Evolutionary conservation across 768 basidiomycete genomes (phyloP).

Genomic region (Rossbeevera mucosa): DNA sequence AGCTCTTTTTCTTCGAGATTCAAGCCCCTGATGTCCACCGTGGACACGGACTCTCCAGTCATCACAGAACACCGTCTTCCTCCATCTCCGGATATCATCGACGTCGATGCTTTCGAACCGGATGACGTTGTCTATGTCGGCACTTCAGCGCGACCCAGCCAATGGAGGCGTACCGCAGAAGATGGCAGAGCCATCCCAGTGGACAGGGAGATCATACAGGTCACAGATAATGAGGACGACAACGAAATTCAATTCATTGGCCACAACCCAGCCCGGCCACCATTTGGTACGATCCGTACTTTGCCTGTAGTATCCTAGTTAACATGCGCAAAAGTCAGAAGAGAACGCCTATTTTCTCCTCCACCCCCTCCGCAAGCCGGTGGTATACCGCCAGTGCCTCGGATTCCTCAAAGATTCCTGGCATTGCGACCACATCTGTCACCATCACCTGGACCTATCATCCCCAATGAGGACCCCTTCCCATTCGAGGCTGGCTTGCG

Average conservation of each 20-base stretch:
- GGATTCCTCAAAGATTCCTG: slow-evolving; percentile 37
- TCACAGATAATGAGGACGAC: slow-evolving; percentile 42
- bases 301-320: background rate
- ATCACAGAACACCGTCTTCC: slow-evolving; percentile 12
- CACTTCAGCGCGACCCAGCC: slow-evolving; percentile 22
- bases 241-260: slow-evolving; percentile 26
- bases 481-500: slow-evolving; percentile 42
- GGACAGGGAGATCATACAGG: slow-evolving; percentile 27
- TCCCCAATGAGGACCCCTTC: slow-evolving; percentile 48
- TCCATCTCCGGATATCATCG: slow-evolving; percentile 36
- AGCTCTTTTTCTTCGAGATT: background rate
- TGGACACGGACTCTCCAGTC: slow-evolving; percentile 6
- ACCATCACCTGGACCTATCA: slow-evolving; percentile 40
- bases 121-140: slow-evolving; percentile 29
- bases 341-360: slow-evolving; percentile 38
- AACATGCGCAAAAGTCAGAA: slow-evolving; percentile 9
- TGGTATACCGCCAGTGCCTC: slow-evolving; percentile 55
- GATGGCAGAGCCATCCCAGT: slow-evolving; percentile 19
- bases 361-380: slow-evolving; percentile 43
- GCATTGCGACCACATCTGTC: slow-evolving; percentile 35
- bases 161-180: slow-evolving; percentile 24
- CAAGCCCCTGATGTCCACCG: slow-evolving; percentile 17
- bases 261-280: slow-evolving; percentile 16
- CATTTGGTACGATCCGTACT: slow-evolving; percentile 14
- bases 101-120: slow-evolving; percentile 40